A percentile compares a stretch with the other conserved stretches of the same genome.
These are phyloP conservation scores for Endotrypanum monterogeii DNA, from an alignment of 208 protist genomes.

Conservation along the genomic window DNA sequence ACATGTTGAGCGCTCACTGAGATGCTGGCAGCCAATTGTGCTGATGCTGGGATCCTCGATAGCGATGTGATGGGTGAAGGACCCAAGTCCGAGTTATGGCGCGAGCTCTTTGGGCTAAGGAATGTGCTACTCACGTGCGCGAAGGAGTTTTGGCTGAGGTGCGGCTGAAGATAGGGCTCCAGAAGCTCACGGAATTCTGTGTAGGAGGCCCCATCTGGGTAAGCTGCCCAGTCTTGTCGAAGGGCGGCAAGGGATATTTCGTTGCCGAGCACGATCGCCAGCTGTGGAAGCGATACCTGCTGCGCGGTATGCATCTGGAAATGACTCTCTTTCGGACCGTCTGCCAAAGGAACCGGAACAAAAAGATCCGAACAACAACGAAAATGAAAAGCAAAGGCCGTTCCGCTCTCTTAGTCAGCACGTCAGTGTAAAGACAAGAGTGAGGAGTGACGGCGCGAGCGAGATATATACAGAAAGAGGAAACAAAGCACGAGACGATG, in stretches of 20 bases:
- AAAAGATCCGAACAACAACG: too few relatives aligned
- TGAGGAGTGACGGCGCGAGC: too few relatives aligned
- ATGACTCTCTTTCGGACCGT: too few relatives aligned
- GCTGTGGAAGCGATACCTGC: slow-evolving; percentile 4
- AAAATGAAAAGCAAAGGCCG: too few relatives aligned
- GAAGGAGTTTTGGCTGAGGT: too few relatives aligned
- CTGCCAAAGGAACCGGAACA: background rate
- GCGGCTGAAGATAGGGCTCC: background rate
- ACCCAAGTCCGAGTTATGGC: background rate
- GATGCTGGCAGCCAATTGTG: background rate
- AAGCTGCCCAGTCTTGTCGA: slow-evolving; percentile 14
- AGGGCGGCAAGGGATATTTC: slow-evolving; percentile 8
- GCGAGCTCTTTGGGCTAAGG: background rate
- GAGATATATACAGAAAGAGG: too few relatives aligned
- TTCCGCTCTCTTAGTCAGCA: too few relatives aligned
- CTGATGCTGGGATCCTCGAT: background rate
- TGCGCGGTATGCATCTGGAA: slow-evolving; percentile 11
- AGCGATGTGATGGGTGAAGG: background rate
- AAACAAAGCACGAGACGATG: too few relatives aligned
- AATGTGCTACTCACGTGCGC: background rate
- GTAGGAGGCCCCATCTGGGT: slow-evolving; percentile 24
- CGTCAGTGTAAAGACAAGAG: too few relatives aligned
- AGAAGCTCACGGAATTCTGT: slow-evolving; percentile 25
- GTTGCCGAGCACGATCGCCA: slow-evolving; percentile 25
- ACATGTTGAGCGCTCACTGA: background rate